Conservation (phyloP, 257 asterid species). For the Solanum neorickii region DNA sequence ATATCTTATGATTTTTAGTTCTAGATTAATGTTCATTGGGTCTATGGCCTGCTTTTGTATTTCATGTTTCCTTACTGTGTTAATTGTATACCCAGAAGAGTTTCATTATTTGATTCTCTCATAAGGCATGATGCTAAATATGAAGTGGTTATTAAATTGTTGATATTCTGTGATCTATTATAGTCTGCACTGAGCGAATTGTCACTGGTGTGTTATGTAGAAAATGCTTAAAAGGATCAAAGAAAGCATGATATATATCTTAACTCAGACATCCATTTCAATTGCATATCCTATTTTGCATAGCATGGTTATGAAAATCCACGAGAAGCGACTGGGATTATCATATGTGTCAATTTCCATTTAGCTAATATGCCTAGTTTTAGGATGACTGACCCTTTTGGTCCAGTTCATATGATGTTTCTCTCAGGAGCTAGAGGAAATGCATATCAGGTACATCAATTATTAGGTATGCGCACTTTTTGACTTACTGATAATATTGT, state of each 20-base stretch:
- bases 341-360: neutral
- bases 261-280: neutral
- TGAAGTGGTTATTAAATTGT: neutral
- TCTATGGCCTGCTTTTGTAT: constrained; percentile 1
- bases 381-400: neutral
- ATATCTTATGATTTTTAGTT: neutral
- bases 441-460: neutral
- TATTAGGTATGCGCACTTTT: neutral
- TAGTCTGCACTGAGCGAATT: neutral
- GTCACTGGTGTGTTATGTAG: neutral
- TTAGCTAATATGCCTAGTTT: neutral
- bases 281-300: neutral
- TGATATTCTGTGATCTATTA: neutral
- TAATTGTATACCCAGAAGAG: neutral
- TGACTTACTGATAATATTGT: neutral
- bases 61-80: neutral
- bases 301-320: neutral
- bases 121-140: neutral
- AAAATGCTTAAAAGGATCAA: neutral
- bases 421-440: neutral
- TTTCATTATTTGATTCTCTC: neutral
- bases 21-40: neutral
- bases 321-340: neutral
- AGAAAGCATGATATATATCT: neutral
- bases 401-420: neutral